Conservation (phyloP, 345 rosid species). For the Camelina sativa region DNA sequence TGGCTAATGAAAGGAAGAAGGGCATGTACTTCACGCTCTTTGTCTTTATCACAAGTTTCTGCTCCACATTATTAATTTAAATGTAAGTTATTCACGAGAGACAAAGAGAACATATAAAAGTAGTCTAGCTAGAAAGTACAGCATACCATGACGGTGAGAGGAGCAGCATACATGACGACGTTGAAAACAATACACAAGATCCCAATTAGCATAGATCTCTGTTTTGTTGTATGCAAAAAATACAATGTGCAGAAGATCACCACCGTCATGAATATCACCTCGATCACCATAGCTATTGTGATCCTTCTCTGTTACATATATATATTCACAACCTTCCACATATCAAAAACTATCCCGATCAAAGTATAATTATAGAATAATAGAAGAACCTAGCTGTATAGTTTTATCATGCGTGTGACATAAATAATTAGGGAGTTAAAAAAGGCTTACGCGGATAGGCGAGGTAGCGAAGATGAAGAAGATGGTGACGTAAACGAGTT, state of each 20-base stretch:
- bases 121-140: not conserved
- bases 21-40: conserved; percentile 97
- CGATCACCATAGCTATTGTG: conserved; percentile 45
- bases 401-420: not conserved
- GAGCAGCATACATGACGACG: conserved; percentile 66
- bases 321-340: not conserved
- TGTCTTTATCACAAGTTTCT: conserved; percentile 66
- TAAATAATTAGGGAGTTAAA: not conserved
- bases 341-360: not conserved
- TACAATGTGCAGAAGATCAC: conserved; percentile 49
- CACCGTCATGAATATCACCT: conserved; percentile 52
- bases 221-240: conserved; percentile 46
- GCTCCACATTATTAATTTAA: conserved; percentile 26
- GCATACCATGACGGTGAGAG: conserved; percentile 72
- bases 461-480: conserved; percentile 54
- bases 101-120: not conserved
- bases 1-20: conserved; percentile 58
- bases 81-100: conserved; percentile 32
- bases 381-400: too few relatives aligned
- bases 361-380: too few relatives aligned
- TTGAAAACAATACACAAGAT: conserved; percentile 44
- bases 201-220: conserved; percentile 62
- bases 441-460: conserved; percentile 48
- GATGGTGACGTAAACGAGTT: conserved; percentile 54
- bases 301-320: conserved; percentile 34